Conservation (phyloP, 2,329 filamentous ascomycete genomes). For the Uncinocarpus reesii region DNA sequence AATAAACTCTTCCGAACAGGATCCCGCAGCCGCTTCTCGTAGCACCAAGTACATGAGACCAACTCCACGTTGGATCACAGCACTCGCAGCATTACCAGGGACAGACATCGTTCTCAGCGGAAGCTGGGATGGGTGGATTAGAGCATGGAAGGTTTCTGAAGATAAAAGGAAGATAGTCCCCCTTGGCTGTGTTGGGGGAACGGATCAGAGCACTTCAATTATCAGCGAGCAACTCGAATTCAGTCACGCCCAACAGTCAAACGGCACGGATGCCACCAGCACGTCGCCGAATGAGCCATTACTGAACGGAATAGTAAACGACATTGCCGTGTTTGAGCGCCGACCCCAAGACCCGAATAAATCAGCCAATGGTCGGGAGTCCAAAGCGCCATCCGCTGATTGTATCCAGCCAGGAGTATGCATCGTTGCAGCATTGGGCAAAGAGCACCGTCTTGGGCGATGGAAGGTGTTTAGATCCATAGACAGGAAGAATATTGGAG, state of each 20-base stretch:
- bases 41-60: conserved; percentile 42
- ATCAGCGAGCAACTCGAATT: conserved; percentile 16
- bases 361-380: conserved; percentile 13
- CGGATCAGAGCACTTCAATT: conserved; percentile 20
- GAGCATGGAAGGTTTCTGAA: conserved; percentile 73
- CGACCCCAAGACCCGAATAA: conserved; percentile 37
- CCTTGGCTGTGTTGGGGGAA: conserved; percentile 53
- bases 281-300: conserved; percentile 25
- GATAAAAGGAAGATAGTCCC: conserved; percentile 71
- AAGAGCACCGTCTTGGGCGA: conserved; percentile 72
- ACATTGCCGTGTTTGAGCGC: conserved; percentile 74
- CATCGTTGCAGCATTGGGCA: conserved; percentile 75
- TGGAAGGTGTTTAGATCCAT: conserved; percentile 52
- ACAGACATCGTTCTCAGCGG: conserved; percentile 83
- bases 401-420: conserved; percentile 52
- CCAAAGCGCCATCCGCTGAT: conserved; percentile 14
- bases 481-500: conserved; percentile 26
- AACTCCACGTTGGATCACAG: conserved; percentile 79
- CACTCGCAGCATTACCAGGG: conserved; percentile 74
- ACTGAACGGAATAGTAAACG: conserved; percentile 74
- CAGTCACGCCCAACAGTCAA: neutral
- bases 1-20: conserved; percentile 63
- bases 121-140: conserved; percentile 84
- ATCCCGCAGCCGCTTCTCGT: conserved; percentile 43
- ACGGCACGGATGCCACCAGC: conserved; percentile 16